These are phyloP conservation scores for Osmanthus fragrans DNA, from an alignment of 257 asterid genomes.

Conservation along the genomic window DNA sequence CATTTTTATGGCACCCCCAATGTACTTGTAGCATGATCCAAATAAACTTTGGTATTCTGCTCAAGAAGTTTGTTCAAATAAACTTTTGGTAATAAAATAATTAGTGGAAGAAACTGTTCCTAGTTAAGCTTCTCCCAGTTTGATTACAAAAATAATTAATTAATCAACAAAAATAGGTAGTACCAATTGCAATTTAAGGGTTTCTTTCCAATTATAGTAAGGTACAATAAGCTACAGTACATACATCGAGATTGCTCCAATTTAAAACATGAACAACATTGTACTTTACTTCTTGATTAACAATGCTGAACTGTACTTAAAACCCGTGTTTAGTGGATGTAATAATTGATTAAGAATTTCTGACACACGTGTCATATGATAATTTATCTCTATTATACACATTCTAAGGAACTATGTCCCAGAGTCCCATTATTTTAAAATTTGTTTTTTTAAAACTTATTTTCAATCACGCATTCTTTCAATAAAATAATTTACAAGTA, in stretches of 20 bases:
- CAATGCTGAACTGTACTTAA: constrained; percentile 26
- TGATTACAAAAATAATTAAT: constrained; percentile 28
- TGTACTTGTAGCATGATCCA: too few relatives aligned
- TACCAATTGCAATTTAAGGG: constrained; percentile 27
- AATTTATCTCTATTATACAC: background rate
- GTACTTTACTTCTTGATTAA: constrained; percentile 27
- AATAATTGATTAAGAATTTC: constrained; percentile 5
- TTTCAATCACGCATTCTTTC: too few relatives aligned
- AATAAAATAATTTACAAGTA: too few relatives aligned
- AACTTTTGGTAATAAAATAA: too few relatives aligned
- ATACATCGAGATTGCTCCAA: constrained; percentile 23
- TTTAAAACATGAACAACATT: constrained; percentile 27
- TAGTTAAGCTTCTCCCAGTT: constrained; percentile 5
- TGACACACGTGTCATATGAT: constrained; percentile 29
- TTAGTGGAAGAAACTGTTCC: background rate
- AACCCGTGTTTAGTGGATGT: constrained; percentile 21
- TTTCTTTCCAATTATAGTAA: constrained; percentile 47
- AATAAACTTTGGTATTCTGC: too few relatives aligned
- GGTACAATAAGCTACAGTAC: constrained; percentile 30
- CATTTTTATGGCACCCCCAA: too few relatives aligned
- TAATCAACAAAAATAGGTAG: constrained; percentile 23
- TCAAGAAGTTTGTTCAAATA: too few relatives aligned
- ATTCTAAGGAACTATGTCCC: background rate
- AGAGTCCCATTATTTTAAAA: too few relatives aligned
- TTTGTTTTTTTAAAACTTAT: too few relatives aligned